Conservation (phyloP, 768 basidiomycete genomes). For the Boletus barrowsii region DNA sequence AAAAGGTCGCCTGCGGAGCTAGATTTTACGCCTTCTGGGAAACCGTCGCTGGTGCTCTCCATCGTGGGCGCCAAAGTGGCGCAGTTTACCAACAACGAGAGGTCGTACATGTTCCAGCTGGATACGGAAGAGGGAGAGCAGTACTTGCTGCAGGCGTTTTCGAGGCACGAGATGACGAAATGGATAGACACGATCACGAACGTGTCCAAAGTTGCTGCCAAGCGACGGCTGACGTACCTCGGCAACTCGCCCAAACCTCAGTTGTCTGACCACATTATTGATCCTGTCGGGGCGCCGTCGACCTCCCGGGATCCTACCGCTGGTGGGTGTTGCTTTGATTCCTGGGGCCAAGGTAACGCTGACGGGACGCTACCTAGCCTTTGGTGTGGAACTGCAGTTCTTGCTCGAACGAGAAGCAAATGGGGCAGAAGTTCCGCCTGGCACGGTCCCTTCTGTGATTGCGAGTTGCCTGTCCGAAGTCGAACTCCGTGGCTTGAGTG, state of each 20-base stretch:
- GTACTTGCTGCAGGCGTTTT: slow-evolving; percentile 72
- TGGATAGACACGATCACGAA: slow-evolving; percentile 77
- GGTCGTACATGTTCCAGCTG: slow-evolving; percentile 79
- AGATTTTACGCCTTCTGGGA: slow-evolving; percentile 69
- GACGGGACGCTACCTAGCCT: slow-evolving; percentile 42
- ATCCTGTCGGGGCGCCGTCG: slow-evolving; percentile 44
- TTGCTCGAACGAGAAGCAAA: slow-evolving; percentile 64
- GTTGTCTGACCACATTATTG: slow-evolving; percentile 69
- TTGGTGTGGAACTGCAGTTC: slow-evolving; percentile 72
- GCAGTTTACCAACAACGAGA: slow-evolving; percentile 73
- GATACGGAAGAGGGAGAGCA: slow-evolving; percentile 87
- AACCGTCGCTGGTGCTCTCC: slow-evolving; percentile 73
- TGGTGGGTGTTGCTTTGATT: slow-evolving; percentile 42
- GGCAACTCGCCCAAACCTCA: slow-evolving; percentile 73
- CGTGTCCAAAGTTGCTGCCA: slow-evolving; percentile 69
- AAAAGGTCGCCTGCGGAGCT: slow-evolving; percentile 70
- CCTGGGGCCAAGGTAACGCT: not conserved
- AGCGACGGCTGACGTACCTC: slow-evolving; percentile 77
- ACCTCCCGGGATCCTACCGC: slow-evolving; percentile 71
- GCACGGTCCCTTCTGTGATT: slow-evolving; percentile 63
- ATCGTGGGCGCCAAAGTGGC: slow-evolving; percentile 69
- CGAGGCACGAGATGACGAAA: slow-evolving; percentile 65
- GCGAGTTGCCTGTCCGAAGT: slow-evolving; percentile 66
- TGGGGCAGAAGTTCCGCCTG: slow-evolving; percentile 47
- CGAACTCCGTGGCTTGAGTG: slow-evolving; percentile 70